phyloP scores from a whole-genome alignment of 2,329 filamentous ascomycete species.

The Xylaria digitata region DNA sequence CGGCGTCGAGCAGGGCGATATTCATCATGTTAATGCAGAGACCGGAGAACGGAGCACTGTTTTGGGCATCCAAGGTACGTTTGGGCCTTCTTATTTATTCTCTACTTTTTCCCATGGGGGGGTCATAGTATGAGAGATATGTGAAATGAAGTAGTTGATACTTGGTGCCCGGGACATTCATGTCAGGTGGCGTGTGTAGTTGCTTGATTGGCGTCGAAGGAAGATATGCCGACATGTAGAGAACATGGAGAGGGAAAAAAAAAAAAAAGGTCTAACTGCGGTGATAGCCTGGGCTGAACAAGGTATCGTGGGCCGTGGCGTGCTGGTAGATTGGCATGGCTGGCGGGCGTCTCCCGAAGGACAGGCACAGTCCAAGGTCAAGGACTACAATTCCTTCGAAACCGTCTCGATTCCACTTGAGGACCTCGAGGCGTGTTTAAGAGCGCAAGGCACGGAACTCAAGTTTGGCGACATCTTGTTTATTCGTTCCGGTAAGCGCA shows the following conservation, averaged over 20 bases:
- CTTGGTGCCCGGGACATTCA: not conserved
- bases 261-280: not conserved
- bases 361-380: conserved; percentile 50
- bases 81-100: not conserved
- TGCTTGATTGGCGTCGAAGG: not conserved
- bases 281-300: conserved; percentile 59
- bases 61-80: conserved; percentile 37
- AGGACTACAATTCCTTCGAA: conserved; percentile 51
- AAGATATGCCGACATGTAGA: not conserved
- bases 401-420: conserved; percentile 51
- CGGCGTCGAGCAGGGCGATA: conserved; percentile 32
- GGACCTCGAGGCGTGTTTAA: conserved; percentile 57
- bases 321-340: conserved; percentile 64
- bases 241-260: not conserved
- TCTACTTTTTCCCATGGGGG: not conserved
- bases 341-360: conserved; percentile 52
- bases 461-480: conserved; percentile 65
- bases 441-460: conserved; percentile 60
- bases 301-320: conserved; percentile 67
- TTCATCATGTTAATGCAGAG: conserved; percentile 27
- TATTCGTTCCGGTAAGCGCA: conserved; percentile 53
- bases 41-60: conserved; percentile 30
- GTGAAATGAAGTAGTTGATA: not conserved
- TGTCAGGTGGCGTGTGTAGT: not conserved
- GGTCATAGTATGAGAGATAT: too few species aligned